These are phyloP conservation scores for Meredithiella fracta DNA, from an alignment of 2,329 filamentous ascomycete genomes.

Conservation along the genomic window DNA sequence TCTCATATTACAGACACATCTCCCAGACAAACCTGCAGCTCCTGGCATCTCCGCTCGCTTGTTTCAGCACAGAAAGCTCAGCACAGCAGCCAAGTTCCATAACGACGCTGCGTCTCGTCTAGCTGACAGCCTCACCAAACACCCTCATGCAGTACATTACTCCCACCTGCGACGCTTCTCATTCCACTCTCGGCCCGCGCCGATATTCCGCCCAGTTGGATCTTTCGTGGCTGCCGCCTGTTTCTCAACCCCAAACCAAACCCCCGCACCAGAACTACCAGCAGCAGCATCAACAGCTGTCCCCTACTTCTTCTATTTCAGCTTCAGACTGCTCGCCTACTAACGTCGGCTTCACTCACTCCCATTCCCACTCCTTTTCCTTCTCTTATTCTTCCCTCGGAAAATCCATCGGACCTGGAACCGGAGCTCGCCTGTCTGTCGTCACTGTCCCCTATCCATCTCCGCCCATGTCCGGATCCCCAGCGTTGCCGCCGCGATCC, in stretches of 20 bases:
- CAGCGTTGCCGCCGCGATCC: constrained; percentile 40
- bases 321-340: constrained; percentile 25
- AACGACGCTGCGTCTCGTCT: not conserved
- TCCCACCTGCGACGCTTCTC: constrained; percentile 27
- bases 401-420: not conserved
- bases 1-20: no score
- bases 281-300: constrained; percentile 30
- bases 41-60: no score
- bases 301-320: not conserved
- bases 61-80: not conserved
- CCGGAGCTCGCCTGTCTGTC: constrained; percentile 28
- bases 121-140: constrained; percentile 4
- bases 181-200: constrained; percentile 38
- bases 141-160: constrained; percentile 36
- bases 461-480: constrained; percentile 59
- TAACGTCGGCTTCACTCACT: not conserved
- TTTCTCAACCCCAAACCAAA: not conserved
- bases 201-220: constrained; percentile 23
- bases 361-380: not conserved
- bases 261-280: constrained; percentile 35
- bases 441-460: constrained; percentile 48
- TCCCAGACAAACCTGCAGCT: no score
- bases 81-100: not conserved
- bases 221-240: not conserved
- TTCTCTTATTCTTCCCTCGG: not conserved